These are phyloP conservation scores for Fragilariopsis cylindrus DNA, from an alignment of 108 stramenopile species.

Conservation along the genomic window DNA sequence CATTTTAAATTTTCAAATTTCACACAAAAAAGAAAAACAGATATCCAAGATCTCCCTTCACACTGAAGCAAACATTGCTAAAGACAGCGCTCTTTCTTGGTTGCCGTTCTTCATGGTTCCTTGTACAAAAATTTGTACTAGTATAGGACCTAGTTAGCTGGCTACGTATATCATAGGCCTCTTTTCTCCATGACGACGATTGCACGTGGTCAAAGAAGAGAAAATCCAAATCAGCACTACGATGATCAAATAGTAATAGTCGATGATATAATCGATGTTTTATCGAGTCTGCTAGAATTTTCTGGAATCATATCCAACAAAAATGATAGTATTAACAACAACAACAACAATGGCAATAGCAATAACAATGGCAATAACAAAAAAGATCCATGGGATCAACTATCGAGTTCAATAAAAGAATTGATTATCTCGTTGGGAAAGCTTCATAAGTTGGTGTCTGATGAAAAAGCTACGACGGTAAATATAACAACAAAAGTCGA, in stretches of 20 bases:
- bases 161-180: too few species aligned
- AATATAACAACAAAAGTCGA: neutral
- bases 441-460: neutral
- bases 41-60: too few species aligned
- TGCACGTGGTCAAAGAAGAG: too few species aligned
- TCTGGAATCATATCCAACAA: neutral
- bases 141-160: too few species aligned
- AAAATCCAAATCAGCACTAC: too few species aligned
- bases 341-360: neutral
- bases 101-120: too few species aligned
- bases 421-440: constrained; percentile 1
- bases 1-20: too few species aligned
- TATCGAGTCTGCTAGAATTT: neutral
- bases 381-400: constrained; percentile 12
- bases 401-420: neutral
- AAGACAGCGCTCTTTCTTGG: too few species aligned
- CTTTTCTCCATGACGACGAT: too few species aligned
- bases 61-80: too few species aligned
- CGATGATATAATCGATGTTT: neutral
- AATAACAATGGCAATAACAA: neutral
- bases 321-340: neutral
- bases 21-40: too few species aligned
- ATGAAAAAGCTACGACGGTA: neutral
- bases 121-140: too few species aligned
- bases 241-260: neutral